Evolutionary conservation across 225 moss, liverwort and hornwort species (phyloP).

Genomic region (Ulota crispa): DNA sequence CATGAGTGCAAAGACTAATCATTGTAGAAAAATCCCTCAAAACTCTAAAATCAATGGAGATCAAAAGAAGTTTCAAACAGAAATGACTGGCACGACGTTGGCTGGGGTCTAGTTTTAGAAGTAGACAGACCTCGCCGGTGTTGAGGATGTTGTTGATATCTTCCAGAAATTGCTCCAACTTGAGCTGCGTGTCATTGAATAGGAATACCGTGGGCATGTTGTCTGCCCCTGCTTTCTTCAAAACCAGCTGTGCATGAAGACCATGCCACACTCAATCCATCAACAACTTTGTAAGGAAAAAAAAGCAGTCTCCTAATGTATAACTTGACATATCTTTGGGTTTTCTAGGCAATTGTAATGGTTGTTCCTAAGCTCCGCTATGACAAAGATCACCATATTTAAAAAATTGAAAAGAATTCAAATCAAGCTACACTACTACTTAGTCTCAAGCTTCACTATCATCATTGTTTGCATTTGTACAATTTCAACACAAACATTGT

Average conservation of each 20-base stretch:
- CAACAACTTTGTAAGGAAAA: too few relatives aligned
- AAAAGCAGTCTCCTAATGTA: too few relatives aligned
- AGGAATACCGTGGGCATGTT: constrained; percentile 61
- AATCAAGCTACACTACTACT: too few relatives aligned
- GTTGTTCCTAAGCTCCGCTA: neutral
- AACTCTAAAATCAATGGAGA: neutral
- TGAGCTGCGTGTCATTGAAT: constrained; percentile 75
- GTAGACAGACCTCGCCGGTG: constrained; percentile 61
- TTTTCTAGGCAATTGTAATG: rapidly evolving
- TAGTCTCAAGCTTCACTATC: too few relatives aligned
- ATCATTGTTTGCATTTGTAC: too few relatives aligned
- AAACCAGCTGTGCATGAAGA: constrained; percentile 42
- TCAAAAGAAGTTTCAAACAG: neutral
- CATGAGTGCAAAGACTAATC: too few relatives aligned
- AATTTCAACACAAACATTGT: too few relatives aligned
- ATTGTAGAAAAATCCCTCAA: too few relatives aligned
- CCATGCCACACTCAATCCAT: rapidly evolving
- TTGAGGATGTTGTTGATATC: constrained; percentile 89
- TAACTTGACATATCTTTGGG: rapidly evolving
- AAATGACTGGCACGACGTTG: neutral
- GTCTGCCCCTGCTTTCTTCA: constrained; percentile 68
- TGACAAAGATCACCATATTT: too few relatives aligned
- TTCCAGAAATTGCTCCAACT: constrained; percentile 82
- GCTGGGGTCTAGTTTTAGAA: rapidly evolving
- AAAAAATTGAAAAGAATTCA: too few relatives aligned